Percentiles rank a stretch among this genome's conserved stretches.
Conservation (phyloP, 495 filamentous ascomycete species). For the Lasiosphaeria hispida region DNA sequence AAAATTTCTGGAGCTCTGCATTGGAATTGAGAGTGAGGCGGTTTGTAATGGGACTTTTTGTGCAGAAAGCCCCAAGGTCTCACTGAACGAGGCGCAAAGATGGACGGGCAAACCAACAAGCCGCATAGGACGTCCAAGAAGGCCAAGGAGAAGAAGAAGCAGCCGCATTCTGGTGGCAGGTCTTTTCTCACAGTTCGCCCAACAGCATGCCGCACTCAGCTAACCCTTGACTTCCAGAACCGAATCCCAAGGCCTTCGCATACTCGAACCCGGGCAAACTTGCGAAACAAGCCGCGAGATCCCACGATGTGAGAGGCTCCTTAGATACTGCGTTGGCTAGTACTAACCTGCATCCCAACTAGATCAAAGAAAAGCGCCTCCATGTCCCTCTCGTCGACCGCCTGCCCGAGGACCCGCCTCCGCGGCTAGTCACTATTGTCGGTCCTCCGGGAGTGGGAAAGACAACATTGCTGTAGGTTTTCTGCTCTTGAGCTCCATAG, state of each 20-base stretch:
- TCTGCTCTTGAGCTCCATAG: conserved; percentile 51
- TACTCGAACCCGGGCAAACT: conserved; percentile 82
- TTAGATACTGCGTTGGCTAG: not conserved
- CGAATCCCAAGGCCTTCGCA: conserved; percentile 90
- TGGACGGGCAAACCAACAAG: conserved; percentile 84
- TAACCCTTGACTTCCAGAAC: conserved; percentile 43
- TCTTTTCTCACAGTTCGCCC: conserved; percentile 3
- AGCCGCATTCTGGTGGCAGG: conserved; percentile 38
- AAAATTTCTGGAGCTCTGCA: conserved; percentile 32
- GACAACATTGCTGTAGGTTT: conserved; percentile 52
- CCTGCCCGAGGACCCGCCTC: conserved; percentile 91
- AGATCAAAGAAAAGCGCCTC: conserved; percentile 91
- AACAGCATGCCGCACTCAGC: conserved; percentile 12
- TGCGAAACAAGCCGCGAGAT: conserved; percentile 78
- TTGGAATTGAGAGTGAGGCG: conserved; percentile 8
- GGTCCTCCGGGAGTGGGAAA: conserved; percentile 84
- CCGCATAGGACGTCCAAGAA: conserved; percentile 81
- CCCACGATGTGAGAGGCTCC: conserved; percentile 72
- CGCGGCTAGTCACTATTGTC: conserved; percentile 86
- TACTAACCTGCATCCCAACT: conserved; percentile 12
- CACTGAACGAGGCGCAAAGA: conserved; percentile 32
- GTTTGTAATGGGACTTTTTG: conserved; percentile 12
- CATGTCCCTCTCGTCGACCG: conserved; percentile 96
- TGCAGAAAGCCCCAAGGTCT: conserved; percentile 3
- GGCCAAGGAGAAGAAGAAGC: conserved; percentile 88